Evolutionary conservation across 495 filamentous ascomycete species (phyloP), one percentile per base, ranked within the genome.

Genomic region (Aspergillus conjunctus): DNA sequence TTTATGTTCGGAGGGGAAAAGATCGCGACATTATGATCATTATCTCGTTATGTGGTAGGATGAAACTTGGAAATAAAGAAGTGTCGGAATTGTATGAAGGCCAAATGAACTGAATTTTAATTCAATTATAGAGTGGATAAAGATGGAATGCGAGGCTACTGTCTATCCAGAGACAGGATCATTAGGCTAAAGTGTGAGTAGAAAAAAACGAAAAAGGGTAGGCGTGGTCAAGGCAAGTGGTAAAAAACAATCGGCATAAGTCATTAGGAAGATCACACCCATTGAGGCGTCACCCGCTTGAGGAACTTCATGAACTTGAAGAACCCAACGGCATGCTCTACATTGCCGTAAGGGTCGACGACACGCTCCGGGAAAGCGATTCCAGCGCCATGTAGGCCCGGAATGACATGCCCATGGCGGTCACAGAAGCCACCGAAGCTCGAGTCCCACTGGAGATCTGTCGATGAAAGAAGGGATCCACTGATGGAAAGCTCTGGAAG

Each of bases 291-390:
- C 22, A 84, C 82, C 61, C 72, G 74, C 66, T 83, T 82, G 55
- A 85, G 65, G 63, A 79, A 86, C 57, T 77, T 83, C 83, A 86
- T 86, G 65, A 87, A 87, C 74, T 87, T 87, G 51, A 71, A 83
- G 68, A 87, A 82, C 0, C 85, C 85, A 39, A 87, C 85, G 7
- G 83, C 81, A 71, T 79, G 75, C 70, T 87, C 85, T 12, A 82
- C 81, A 73, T 86, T 86, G 6, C 85, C 85, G 32, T 75, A 59
- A 0, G 83, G 85, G 73, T 87, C 85, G 22, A 79, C 77, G 11
- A 86, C 84, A 31, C 76, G 73, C 66, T 86, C 82, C 5, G 85
- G 85, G 60, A 81, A 87, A 15, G 83, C 84, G 65, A 87, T 86
- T 1, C 85, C 85, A 22, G 83, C 83, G 9, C 82, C 85, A 65